Evolutionary conservation across 352 stramenopile species (phyloP).

Genomic region (Globisporangium paroecandrum): DNA sequence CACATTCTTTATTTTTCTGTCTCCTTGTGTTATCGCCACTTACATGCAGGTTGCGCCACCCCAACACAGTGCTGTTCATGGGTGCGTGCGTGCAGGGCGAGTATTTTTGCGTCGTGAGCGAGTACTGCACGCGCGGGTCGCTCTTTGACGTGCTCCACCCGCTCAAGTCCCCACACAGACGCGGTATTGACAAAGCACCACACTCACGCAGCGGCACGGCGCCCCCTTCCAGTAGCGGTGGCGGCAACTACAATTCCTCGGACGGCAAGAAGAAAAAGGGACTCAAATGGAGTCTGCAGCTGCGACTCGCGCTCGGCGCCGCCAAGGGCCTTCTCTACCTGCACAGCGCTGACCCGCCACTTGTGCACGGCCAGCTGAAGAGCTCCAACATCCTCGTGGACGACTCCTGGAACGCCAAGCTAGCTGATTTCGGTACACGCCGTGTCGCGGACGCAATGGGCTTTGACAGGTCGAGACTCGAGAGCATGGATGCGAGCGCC

Average conservation of each 20-base stretch:
- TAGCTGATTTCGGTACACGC: constrained; percentile 83
- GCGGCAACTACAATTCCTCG: constrained; percentile 19
- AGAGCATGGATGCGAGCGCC: constrained; percentile 53
- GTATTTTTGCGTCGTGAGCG: constrained; percentile 96
- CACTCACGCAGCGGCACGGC: constrained; percentile 15
- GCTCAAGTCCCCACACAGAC: constrained; percentile 28
- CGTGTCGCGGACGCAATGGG: constrained; percentile 77
- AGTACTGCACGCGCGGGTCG: constrained; percentile 93
- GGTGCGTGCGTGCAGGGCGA: constrained; percentile 94
- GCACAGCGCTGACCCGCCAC: constrained; percentile 77
- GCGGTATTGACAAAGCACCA: constrained; percentile 13
- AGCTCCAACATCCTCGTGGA: constrained; percentile 88
- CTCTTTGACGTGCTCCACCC: constrained; percentile 93
- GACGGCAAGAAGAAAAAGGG: constrained; percentile 52
- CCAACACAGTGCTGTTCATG: constrained; percentile 99
- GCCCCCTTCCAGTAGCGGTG: constrained; percentile 2
- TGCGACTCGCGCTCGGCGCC: constrained; percentile 77
- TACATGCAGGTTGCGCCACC: constrained; percentile 88
- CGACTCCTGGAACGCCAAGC: constrained; percentile 88
- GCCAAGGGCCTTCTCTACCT: constrained; percentile 79
- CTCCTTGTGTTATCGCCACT: neutral
- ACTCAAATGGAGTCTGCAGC: constrained; percentile 77
- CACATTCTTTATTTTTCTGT: neutral
- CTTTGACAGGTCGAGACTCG: constrained; percentile 60
- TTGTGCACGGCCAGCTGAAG: constrained; percentile 86